These are phyloP conservation scores for Claviceps sp. DNA, from an alignment of 2,329 filamentous ascomycete genomes.

Conservation along the genomic window DNA sequence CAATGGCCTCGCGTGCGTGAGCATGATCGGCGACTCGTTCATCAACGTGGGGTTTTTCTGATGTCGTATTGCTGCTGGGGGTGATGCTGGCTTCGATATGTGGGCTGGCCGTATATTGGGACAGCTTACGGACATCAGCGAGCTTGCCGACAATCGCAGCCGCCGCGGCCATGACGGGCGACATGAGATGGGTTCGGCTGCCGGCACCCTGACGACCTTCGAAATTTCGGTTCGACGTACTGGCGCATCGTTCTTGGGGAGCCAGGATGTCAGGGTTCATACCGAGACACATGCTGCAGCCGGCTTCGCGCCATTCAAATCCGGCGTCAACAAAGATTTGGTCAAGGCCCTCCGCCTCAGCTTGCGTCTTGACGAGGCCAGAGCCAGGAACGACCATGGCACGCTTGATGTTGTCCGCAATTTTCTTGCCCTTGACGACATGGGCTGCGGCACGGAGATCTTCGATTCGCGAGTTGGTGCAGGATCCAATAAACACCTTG, in stretches of 20 bases:
- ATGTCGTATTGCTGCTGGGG: constrained; percentile 11
- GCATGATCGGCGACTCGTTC: constrained; percentile 39
- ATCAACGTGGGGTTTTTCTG: constrained; percentile 35
- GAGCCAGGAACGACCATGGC: constrained; percentile 96
- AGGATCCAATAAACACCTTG: constrained; percentile 97
- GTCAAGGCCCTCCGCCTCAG: constrained; percentile 83
- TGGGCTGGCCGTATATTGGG: constrained; percentile 43
- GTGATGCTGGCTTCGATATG: constrained; percentile 44
- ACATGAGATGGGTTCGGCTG: constrained; percentile 90
- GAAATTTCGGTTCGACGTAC: constrained; percentile 94
- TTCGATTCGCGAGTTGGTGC: constrained; percentile 94
- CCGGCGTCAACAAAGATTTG: constrained; percentile 85
- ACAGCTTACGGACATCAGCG: constrained; percentile 75
- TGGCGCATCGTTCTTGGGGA: constrained; percentile 84
- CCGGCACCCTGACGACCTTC: constrained; percentile 89
- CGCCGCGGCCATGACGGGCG: constrained; percentile 89
- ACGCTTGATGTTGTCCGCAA: constrained; percentile 79
- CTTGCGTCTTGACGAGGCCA: constrained; percentile 82
- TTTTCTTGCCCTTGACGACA: constrained; percentile 75
- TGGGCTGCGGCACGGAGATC: constrained; percentile 79
- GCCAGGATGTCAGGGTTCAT: constrained; percentile 98
- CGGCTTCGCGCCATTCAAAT: constrained; percentile 96
- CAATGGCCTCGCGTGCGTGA: constrained; percentile 37
- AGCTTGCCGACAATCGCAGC: constrained; percentile 84
- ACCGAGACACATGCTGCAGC: constrained; percentile 96